Evolutionary conservation across 2,329 filamentous ascomycete genomes (phyloP).

Genomic region (Xylariaceae sp.): DNA sequence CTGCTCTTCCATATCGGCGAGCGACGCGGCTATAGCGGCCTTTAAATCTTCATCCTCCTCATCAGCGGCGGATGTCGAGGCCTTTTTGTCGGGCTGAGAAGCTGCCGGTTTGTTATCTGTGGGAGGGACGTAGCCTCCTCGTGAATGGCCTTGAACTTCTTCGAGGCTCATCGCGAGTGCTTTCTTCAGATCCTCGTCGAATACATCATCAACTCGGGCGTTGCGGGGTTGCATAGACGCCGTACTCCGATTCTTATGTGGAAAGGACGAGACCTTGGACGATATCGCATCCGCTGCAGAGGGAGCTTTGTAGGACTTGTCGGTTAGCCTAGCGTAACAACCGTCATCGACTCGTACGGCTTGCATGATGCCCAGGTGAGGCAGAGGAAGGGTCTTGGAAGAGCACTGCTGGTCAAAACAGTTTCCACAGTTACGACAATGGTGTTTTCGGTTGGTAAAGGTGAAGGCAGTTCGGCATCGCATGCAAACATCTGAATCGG

Average conservation of each 20-base stretch:
- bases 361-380: constrained; percentile 86
- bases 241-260: constrained; percentile 60
- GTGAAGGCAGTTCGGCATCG: constrained; percentile 92
- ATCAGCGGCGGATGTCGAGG: constrained; percentile 48
- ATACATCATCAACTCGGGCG: constrained; percentile 81
- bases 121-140: constrained; percentile 63
- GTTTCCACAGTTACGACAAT: constrained; percentile 96
- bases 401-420: constrained; percentile 97
- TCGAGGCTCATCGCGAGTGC: constrained; percentile 96
- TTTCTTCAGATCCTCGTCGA: constrained; percentile 90
- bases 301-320: constrained; percentile 54
- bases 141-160: constrained; percentile 71
- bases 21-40: constrained; percentile 87
- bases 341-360: constrained; percentile 94
- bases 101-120: constrained; percentile 33
- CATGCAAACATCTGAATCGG: constrained; percentile 97
- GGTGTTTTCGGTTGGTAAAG: constrained; percentile 97
- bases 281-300: constrained; percentile 37
- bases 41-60: constrained; percentile 91
- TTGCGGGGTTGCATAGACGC: constrained; percentile 78
- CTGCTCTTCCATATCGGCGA: constrained; percentile 97
- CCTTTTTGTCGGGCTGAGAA: constrained; percentile 33
- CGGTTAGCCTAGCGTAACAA: constrained; percentile 83
- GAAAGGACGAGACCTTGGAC: constrained; percentile 40
- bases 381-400: constrained; percentile 78